Base-by-base conservation (phyloP, 1,284 basidiomycete genomes). In the Cryptococcus sp. region DNA sequence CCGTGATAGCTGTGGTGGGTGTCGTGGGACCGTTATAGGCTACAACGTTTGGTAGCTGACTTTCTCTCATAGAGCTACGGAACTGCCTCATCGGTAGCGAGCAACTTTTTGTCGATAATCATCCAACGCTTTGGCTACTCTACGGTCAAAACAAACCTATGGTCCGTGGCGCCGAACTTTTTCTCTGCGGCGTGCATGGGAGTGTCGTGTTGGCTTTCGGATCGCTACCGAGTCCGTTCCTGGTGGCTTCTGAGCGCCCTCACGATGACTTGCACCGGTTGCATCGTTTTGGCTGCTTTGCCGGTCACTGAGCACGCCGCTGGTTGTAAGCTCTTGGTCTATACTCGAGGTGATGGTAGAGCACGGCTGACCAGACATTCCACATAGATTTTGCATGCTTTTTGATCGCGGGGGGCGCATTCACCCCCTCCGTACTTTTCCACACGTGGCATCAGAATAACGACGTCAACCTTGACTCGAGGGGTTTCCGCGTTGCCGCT, bases 151-250 rank as follows among this genome's bases (percentile, higher is more conserved):
- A 67, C 66, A 42, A 67, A 67, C 52, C 70, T 84, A 40, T 79
- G 76, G 59, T 84, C 83, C 23, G 80, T 84, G 45, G 83, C 82
- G 13, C 83, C 83, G 3, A 83, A 83, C 66, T 70, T 80, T 50
- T 80, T 38, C 47, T 52, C 42, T 15, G 42, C 42, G 3, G 22
- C 22, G n/a, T 45, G 42, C 42, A 45, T 45, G 42, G 42, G 42
- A n/a, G 42, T 45, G 7, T 45, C n/a, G n/a, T 45, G 42, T 22
- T 19, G 6, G 3, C 16, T 45, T 45, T 45, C 42, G 8, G 42
- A 45, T 22, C n/a, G 22, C n/a, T 45, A 19, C 42, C 42, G 42
- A 22, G 42, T 45, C 22, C 42, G 42, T 45, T 45, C 42, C 6
- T 45, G 42, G 42, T 45, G 22, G n/a, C 42, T 45, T 19, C 42